These are phyloP conservation scores for Neoarthrinium moseri DNA, from an alignment of 2,329 filamentous ascomycete genomes.

Conservation along the genomic window DNA sequence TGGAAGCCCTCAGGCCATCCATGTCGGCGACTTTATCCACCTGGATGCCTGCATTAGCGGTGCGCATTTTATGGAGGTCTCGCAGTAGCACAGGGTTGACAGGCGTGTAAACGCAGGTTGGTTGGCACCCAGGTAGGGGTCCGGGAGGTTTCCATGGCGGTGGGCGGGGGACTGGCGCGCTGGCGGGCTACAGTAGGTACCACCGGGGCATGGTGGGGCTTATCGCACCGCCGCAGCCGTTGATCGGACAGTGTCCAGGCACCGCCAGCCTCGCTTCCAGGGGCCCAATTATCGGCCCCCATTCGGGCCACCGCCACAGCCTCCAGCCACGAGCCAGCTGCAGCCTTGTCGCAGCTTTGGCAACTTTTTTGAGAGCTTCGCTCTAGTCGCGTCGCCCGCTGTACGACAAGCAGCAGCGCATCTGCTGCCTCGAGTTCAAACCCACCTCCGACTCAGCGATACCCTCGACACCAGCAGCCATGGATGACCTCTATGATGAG, in stretches of 20 bases:
- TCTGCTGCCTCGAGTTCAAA: slow-evolving; percentile 14
- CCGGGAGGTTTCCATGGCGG: neutral
- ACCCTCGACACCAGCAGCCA: slow-evolving; percentile 33
- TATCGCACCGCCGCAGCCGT: neutral
- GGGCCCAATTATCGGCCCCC: no score
- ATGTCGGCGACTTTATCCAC: no score
- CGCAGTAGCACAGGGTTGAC: no score
- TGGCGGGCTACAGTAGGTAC: neutral
- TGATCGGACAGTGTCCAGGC: neutral
- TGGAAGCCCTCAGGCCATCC: no score
- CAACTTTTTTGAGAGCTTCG: slow-evolving; percentile 3
- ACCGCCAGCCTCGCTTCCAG: neutral
- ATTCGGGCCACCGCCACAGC: no score
- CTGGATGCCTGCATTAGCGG: no score
- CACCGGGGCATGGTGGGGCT: no score
- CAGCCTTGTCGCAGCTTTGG: slow-evolving; percentile 7
- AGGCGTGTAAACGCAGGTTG: no score
- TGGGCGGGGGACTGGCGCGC: neutral
- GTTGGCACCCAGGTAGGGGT: no score
- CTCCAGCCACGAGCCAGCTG: no score
- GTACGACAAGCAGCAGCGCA: neutral
- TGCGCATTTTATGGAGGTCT: no score
- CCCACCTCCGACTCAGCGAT: slow-evolving; percentile 16
- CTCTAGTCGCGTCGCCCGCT: neutral
- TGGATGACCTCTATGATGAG: slow-evolving; percentile 99